phyloP scores from a whole-genome alignment of 306 rosid genomes.

The barrel medic (Medicago truncatula) region MtrunA17r5.0-ANR NC_053042.1:1926501-1927000 shows the following conservation, averaged over 20 bases:
- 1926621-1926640: background rate
- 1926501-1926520: background rate
- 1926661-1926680: too few species aligned
- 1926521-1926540: conserved; percentile 4
- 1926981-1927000: too few species aligned
- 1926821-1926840: too few species aligned
- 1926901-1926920: background rate
- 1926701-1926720: background rate
- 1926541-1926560: conserved; percentile 24
- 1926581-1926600: conserved; percentile 32
- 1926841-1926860: too few species aligned
- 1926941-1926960: too few species aligned
- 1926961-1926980: too few species aligned
- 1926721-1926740: background rate
- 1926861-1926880: too few species aligned
- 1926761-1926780: background rate
- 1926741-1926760: background rate
- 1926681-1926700: background rate
- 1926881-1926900: background rate
- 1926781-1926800: background rate
- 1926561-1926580: conserved; percentile 34
- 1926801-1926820: background rate
- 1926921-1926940: background rate
- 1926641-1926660: background rate
- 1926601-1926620: background rate